Base-by-base conservation (phyloP, 331 rosid genomes). In the Malus hybrid region DNA sequence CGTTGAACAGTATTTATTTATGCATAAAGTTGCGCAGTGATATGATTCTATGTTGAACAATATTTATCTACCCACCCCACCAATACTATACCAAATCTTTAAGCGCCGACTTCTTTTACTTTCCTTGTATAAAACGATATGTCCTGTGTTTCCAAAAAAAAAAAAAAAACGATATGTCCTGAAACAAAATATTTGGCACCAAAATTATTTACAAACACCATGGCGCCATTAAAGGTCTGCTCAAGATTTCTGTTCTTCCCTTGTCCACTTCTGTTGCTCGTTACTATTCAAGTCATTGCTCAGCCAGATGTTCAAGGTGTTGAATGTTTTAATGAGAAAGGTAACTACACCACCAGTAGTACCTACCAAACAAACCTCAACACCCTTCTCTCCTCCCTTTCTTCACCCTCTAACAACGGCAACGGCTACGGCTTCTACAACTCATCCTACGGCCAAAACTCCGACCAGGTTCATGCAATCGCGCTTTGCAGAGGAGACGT, bases 311-410 rank as follows among this genome's bases (percentile, higher is more conserved):
- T 69, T 48, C 7, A 0, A 69, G 1, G 14, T 7, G 0, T 1
- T 42, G 0, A 0, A 0, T 69, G 72, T 4, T 69, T 7, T 7
- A 9, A 46, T n/a, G 59, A 24, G 1, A 69, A 15, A 69, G 72
- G 72, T 14, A 46, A 69, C 72, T 69, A 46, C 39, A 69, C 72
- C 33, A 3, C 72, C 12, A 14, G 9, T 16, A 69, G 72, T 0
- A 3, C 72, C 24, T 69, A 69, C 60, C 72, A 27, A 14, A 69
- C 59, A 2, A 46, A 46, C 22, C 72, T 46, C 24, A 24, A 69
- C 33, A 69, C 60, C 60, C 72, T 69, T 27, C 60, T 69, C 59
- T 69, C 72, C 14, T 69, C 72, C 34, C 72, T 44, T 27, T 10
- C 19, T 11, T 61, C 65, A 6, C 32, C 52, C 20, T 44, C 22